These are phyloP conservation scores for Phytophthora uliginosa DNA, from an alignment of 352 stramenopile genomes.

Conservation along the genomic window DNA sequence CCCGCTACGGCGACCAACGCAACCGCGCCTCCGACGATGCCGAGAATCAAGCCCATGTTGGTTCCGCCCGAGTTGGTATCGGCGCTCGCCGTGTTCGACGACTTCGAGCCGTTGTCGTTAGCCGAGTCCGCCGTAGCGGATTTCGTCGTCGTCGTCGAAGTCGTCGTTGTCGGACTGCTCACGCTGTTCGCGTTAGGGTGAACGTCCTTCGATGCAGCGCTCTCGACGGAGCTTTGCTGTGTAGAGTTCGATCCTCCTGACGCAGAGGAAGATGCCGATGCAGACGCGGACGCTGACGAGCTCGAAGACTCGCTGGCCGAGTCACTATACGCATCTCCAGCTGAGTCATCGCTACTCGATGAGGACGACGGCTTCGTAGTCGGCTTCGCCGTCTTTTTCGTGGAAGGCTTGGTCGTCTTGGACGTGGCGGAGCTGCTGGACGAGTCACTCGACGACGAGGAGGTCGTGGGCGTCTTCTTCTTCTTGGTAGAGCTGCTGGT, in stretches of 20 bases:
- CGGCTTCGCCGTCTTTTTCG: constrained; percentile 41
- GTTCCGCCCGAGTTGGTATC: constrained; percentile 36
- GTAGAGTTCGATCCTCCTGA: constrained; percentile 25
- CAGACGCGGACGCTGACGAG: constrained; percentile 18
- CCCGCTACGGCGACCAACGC: constrained; percentile 59
- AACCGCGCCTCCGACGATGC: constrained; percentile 49
- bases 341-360: constrained; percentile 28
- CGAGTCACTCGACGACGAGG: constrained; percentile 33
- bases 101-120: constrained; percentile 29
- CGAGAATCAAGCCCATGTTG: constrained; percentile 61
- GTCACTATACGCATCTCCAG: constrained; percentile 21
- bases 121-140: constrained; percentile 37
- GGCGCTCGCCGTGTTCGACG: constrained; percentile 46
- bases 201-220: constrained; percentile 25
- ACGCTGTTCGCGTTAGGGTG: constrained; percentile 25
- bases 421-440: constrained; percentile 27
- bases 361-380: constrained; percentile 37
- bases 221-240: constrained; percentile 20
- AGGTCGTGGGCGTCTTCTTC: constrained; percentile 32
- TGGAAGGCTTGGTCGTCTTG: constrained; percentile 33
- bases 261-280: constrained; percentile 10
- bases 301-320: constrained; percentile 19
- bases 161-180: constrained; percentile 23
- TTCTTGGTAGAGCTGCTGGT: constrained; percentile 28
- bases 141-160: constrained; percentile 24